phyloP scores from a whole-genome alignment of 2,329 filamentous ascomycete species.

The Pseudocercospora crystallina region DNA sequence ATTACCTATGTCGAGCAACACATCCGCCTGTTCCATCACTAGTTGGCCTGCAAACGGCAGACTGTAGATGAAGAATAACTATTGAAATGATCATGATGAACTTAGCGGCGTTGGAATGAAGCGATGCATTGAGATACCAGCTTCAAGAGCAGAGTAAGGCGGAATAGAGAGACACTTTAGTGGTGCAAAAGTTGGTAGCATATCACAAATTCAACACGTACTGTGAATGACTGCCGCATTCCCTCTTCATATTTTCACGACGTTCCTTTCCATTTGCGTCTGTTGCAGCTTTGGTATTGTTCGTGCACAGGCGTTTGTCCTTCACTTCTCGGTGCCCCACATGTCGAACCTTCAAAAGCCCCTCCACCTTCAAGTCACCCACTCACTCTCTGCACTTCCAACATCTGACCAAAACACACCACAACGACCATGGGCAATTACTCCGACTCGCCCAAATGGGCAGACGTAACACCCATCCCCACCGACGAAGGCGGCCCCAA shows the following conservation, averaged over 20 bases:
- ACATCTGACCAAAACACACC: background rate
- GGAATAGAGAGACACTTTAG: conserved; percentile 1
- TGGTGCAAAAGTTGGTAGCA: conserved; percentile 4
- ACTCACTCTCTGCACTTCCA: background rate
- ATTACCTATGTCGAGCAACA: conserved; percentile 97
- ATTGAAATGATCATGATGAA: background rate
- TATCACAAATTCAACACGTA: conserved; percentile 3
- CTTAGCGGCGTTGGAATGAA: conserved; percentile 5
- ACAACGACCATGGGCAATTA: conserved; percentile 47
- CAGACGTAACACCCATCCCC: conserved; percentile 78
- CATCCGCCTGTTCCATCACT: conserved; percentile 93
- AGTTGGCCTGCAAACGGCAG: conserved; percentile 30
- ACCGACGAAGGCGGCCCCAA: conserved; percentile 73
- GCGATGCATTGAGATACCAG: conserved; percentile 14
- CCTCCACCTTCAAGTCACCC: conserved; percentile 1
- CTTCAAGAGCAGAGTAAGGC: background rate
- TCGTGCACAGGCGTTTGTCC: conserved; percentile 14
- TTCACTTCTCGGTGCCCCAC: conserved; percentile 10
- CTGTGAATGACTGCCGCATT: background rate
- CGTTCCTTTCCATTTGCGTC: background rate
- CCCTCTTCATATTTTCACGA: too few relatives aligned
- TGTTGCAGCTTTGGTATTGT: conserved; percentile 16
- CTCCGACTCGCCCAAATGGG: conserved; percentile 72
- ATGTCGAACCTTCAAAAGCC: conserved; percentile 5
- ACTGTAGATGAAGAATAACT: background rate